These are phyloP conservation scores for Jimgerdemannia lactiflua DNA, from an alignment of 192 early-diverging fungal species.

Conservation along the genomic window DNA sequence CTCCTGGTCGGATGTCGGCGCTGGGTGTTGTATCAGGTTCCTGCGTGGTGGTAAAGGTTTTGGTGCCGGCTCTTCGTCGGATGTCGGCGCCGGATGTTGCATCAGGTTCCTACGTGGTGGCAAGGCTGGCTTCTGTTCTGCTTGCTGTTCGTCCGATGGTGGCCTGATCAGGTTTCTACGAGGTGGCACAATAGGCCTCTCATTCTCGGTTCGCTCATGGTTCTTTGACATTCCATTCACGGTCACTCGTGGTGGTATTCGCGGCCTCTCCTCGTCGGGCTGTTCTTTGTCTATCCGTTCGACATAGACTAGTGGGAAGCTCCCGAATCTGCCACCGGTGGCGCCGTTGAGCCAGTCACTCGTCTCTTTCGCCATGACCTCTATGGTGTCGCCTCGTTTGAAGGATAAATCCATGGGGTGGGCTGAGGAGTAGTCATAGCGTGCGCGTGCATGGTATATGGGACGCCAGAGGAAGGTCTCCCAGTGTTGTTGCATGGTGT, in stretches of 20 bases:
- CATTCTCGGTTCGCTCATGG: background rate
- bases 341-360: constrained; percentile 14
- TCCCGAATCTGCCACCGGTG: constrained; percentile 10
- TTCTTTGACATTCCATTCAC: background rate
- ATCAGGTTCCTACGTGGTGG: background rate
- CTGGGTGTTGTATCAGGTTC: too few relatives aligned
- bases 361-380: constrained; percentile 21
- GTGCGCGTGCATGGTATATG: constrained; percentile 19
- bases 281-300: background rate
- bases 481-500: background rate
- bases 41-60: too few relatives aligned
- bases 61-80: too few relatives aligned
- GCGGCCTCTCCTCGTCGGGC: background rate
- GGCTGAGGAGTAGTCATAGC: constrained; percentile 11
- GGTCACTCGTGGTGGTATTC: background rate
- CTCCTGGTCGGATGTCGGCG: too few relatives aligned
- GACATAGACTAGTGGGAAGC: constrained; percentile 8
- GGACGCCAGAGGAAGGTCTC: constrained; percentile 17
- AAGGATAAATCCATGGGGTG: constrained; percentile 35
- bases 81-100: too few relatives aligned
- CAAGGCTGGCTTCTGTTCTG: background rate
- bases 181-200: background rate
- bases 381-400: constrained; percentile 21
- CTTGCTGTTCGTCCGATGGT: background rate
- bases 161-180: background rate